Percentiles rank a stretch among this genome's conserved stretches.
Conservation (phyloP, 768 basidiomycete genomes). For the Termitomyces sp. region DNA sequence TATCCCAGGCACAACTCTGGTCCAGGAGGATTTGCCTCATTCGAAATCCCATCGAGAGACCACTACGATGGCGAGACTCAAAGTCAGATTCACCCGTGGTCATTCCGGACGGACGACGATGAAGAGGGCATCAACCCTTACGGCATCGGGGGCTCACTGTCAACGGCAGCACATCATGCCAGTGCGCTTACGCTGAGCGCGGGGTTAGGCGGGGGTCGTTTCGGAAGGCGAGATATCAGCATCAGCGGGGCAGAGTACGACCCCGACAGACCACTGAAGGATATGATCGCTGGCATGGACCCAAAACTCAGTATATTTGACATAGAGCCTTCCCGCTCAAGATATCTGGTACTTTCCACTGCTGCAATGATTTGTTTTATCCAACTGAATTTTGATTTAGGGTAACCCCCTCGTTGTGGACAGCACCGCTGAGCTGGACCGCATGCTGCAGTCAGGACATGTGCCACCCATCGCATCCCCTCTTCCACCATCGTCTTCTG, state of each 20-base stretch:
- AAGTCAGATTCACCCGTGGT: conserved; percentile 50
- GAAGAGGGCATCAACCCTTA: conserved; percentile 65
- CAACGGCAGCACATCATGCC: conserved; percentile 87
- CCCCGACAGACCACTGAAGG: conserved; percentile 72
- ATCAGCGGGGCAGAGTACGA: conserved; percentile 81
- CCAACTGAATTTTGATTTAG: conserved; percentile 3
- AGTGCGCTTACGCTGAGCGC: conserved; percentile 83
- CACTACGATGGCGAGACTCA: conserved; percentile 50
- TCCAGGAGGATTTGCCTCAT: conserved; percentile 54
- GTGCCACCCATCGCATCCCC: conserved; percentile 34
- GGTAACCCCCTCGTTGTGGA: conserved; percentile 55
- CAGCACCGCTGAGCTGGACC: conserved; percentile 57
- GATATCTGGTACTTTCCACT: conserved; percentile 36
- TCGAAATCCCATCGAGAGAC: conserved; percentile 53
- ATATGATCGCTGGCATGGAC: conserved; percentile 62
- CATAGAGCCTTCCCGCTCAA: conserved; percentile 45
- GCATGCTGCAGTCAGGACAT: conserved; percentile 52
- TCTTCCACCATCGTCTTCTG: conserved; percentile 43
- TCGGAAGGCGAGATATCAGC: conserved; percentile 45
- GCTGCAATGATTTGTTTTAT: background rate
- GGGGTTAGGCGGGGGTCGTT: conserved; percentile 62
- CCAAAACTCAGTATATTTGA: conserved; percentile 55
- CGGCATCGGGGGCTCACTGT: conserved; percentile 63
- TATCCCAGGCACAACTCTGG: conserved; percentile 66
- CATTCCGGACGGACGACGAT: conserved; percentile 30